Base-by-base conservation (phyloP, 106 monocot genomes). In the Cymbidium sinense region DNA sequence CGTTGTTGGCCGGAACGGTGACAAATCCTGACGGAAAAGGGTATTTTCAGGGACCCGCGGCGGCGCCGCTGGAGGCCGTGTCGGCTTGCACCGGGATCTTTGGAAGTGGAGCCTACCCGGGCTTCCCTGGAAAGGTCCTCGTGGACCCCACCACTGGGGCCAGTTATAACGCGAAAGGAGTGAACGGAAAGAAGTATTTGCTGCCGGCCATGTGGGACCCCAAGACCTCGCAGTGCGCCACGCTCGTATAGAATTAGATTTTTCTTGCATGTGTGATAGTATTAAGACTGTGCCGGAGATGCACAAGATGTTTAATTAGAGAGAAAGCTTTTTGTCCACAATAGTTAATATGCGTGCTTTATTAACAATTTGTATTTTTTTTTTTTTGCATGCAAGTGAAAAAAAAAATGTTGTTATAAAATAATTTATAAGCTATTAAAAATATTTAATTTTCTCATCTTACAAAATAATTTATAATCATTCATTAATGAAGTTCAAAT, bases 1-100 rank as follows among this genome's bases (percentile, higher is more conserved):
- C 77, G 27, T 54, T 89, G 54, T 4, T 89, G 69, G 89, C 86
- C 61, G 89, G 86, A 1, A 62, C 86, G 5, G 82, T 89, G 33
- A 86, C 89, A 28, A 89, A 89, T 36, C 89, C 89, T 21, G 82
- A 77, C 70, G 89, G 89, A 9, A 79, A 80, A 36, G 89, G 89
- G 37, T 89, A 74, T 70, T 89, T 75, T 34, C 86, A 89, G 75
- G 89, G 89, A 1, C 76, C 81, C 1, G 51, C 41, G 25, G 80
- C 25, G 33, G 89, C 89, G n/a, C 82, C 84, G 70, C 65, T 89
- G 29, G 89, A 89, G 79, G 89, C 86, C 2, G 86, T 78, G 23
- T 70, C 84, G 12, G 89, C 84, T 7, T 89, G 89, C 77, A 44
- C 86, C 17, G 89, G 89, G 1, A 65, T 89, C 21, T 89, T 81